These are phyloP conservation scores for Astragalus glycyphyllos DNA, from an alignment of 306 rosid species.

Conservation along the genomic window DNA sequence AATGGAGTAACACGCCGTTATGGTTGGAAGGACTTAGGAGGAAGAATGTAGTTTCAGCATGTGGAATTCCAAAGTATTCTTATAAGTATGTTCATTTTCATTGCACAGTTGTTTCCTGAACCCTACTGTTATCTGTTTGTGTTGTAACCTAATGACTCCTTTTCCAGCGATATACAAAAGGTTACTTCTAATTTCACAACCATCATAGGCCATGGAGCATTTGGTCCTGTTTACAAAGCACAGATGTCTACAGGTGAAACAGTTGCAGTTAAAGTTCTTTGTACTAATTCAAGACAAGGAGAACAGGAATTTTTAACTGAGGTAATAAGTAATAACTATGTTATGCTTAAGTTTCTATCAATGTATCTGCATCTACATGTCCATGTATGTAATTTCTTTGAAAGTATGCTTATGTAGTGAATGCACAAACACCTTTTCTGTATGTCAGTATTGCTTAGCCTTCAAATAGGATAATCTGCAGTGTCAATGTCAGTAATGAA, in stretches of 20 bases:
- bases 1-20: slow-evolving; percentile 58
- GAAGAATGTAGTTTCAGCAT: slow-evolving; percentile 72
- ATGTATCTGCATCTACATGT: not conserved
- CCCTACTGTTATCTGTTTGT: slow-evolving; percentile 1
- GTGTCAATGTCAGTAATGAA: not conserved
- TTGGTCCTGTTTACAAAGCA: slow-evolving; percentile 95
- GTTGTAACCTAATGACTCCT: slow-evolving; percentile 25
- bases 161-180: slow-evolving; percentile 76
- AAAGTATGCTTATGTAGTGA: slow-evolving; percentile 12
- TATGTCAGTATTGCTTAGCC: not conserved
- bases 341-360: slow-evolving; percentile 7
- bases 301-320: slow-evolving; percentile 89
- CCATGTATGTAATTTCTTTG: slow-evolving; percentile 16
- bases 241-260: slow-evolving; percentile 76
- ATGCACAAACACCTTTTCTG: slow-evolving; percentile 8
- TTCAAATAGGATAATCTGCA: slow-evolving; percentile 22
- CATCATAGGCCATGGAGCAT: slow-evolving; percentile 92
- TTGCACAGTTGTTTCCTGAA: slow-evolving; percentile 6
- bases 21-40: slow-evolving; percentile 87
- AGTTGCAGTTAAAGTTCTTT: slow-evolving; percentile 89
- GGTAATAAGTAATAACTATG: slow-evolving; percentile 67
- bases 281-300: slow-evolving; percentile 89
- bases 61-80: slow-evolving; percentile 91
- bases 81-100: slow-evolving; percentile 67
- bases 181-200: slow-evolving; percentile 90